Conservation (phyloP, 1,284 basidiomycete species). For the Cutaneotrichosporon sp. region DNA sequence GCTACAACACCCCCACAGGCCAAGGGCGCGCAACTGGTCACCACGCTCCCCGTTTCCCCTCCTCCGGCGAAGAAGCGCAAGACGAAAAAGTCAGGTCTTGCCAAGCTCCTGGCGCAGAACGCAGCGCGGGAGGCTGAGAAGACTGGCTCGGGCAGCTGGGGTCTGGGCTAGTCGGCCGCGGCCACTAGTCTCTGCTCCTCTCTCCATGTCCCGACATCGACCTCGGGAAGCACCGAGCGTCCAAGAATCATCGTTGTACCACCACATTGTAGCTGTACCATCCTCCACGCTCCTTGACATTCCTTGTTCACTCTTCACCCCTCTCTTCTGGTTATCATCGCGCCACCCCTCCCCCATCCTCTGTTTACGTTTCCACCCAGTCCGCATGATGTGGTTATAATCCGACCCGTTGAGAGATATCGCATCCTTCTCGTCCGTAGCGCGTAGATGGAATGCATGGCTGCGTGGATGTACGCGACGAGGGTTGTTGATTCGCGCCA, state of each 20-base stretch:
- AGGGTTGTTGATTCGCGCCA: too few relatives aligned
- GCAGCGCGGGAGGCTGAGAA: slow-evolving; percentile 32
- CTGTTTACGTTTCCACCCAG: too few relatives aligned
- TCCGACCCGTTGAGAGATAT: too few relatives aligned
- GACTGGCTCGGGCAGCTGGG: slow-evolving; percentile 28
- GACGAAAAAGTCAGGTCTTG: slow-evolving; percentile 43
- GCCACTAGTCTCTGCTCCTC: not conserved
- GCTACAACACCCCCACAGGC: slow-evolving; percentile 30
- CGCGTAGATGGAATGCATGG: too few relatives aligned
- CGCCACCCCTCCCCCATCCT: too few relatives aligned
- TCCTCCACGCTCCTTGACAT: not conserved
- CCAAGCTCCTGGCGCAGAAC: slow-evolving; percentile 45
- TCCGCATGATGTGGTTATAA: too few relatives aligned
- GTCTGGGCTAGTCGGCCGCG: slow-evolving; percentile 14
- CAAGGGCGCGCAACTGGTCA: slow-evolving; percentile 10
- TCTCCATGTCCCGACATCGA: not conserved
- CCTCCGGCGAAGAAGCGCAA: slow-evolving; percentile 32
- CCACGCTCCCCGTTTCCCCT: slow-evolving; percentile 3
- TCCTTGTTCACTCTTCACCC: too few relatives aligned
- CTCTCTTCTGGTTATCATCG: too few relatives aligned
- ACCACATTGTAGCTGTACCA: not conserved
- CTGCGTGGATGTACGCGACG: too few relatives aligned
- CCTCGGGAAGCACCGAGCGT: too few relatives aligned
- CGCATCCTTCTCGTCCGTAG: too few relatives aligned
- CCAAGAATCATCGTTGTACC: slow-evolving; percentile 1